Evolutionary conservation across 2,329 filamentous ascomycete genomes (phyloP).

Genomic region (Tolypocladium capitatum): DNA sequence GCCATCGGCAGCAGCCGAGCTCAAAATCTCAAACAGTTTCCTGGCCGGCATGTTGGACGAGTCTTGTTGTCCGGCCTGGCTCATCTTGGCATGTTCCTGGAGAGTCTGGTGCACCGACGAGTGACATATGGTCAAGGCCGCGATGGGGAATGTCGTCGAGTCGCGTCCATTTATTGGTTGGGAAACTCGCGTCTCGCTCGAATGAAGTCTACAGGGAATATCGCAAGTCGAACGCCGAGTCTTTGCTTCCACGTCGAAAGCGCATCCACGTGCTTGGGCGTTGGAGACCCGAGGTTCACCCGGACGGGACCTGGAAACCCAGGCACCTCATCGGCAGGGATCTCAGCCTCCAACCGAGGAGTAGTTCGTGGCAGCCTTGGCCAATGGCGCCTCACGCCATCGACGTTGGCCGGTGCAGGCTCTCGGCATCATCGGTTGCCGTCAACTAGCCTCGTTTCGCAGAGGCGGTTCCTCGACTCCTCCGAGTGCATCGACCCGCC

Average conservation of each 20-base stretch:
- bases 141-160: neutral
- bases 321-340: neutral
- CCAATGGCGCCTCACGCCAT: neutral
- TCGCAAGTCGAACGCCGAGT: neutral
- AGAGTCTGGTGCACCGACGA: neutral
- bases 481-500: neutral
- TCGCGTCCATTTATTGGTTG: neutral
- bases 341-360: neutral
- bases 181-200: no score
- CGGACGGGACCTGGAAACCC: neutral
- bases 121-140: neutral
- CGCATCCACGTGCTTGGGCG: neutral
- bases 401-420: neutral
- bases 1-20: slow-evolving; percentile 22
- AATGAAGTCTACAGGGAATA: neutral
- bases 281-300: neutral
- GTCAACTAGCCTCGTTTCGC: neutral
- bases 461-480: neutral
- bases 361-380: neutral
- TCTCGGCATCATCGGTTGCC: neutral
- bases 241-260: no score
- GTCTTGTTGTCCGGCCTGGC: slow-evolving; percentile 8
- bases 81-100: slow-evolving; percentile 15
- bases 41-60: slow-evolving; percentile 11
- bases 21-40: slow-evolving; percentile 33